Conservation (phyloP, 2,329 filamentous ascomycete species). For the Aspergillus hiratsukae region DNA sequence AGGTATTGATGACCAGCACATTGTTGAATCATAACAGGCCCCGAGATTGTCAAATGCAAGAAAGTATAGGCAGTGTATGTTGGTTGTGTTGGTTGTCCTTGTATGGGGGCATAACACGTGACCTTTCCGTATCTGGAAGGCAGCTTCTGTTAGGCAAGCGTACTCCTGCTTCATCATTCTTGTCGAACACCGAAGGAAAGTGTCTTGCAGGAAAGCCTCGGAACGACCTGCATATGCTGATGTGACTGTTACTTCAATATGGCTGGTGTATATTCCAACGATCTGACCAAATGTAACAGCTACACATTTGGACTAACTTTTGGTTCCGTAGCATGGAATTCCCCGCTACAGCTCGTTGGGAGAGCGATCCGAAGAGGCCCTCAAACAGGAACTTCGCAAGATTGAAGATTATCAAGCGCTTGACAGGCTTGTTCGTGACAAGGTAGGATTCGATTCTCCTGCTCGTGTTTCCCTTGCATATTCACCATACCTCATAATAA, state of each 20-base stretch:
- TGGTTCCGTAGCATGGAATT: slow-evolving; percentile 68
- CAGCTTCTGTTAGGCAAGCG: background rate
- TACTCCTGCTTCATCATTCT: background rate
- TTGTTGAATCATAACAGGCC: background rate
- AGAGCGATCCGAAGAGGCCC: slow-evolving; percentile 64
- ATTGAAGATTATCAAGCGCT: slow-evolving; percentile 72
- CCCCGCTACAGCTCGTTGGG: slow-evolving; percentile 59
- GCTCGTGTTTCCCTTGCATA: background rate
- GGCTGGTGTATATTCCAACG: slow-evolving; percentile 26
- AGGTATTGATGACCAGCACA: background rate
- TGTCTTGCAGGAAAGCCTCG: background rate
- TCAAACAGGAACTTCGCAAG: slow-evolving; percentile 66
- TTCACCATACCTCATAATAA: background rate
- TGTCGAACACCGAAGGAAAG: background rate
- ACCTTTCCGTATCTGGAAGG: background rate
- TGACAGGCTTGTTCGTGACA: slow-evolving; percentile 62
- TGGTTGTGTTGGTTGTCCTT: slow-evolving; percentile 10
- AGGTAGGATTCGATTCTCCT: slow-evolving; percentile 44
- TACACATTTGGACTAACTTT: slow-evolving; percentile 9
- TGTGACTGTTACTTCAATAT: slow-evolving; percentile 14
- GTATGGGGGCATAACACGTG: slow-evolving; percentile 1
- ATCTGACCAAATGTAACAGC: background rate
- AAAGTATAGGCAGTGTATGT: background rate
- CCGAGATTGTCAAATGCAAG: background rate
- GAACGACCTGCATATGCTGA: background rate